A percentile compares a stretch with the other conserved stretches of the same genome.
Evolutionary conservation across 805 yeast genomes (phyloP).

Genomic region (Candida dajiaensis): DNA sequence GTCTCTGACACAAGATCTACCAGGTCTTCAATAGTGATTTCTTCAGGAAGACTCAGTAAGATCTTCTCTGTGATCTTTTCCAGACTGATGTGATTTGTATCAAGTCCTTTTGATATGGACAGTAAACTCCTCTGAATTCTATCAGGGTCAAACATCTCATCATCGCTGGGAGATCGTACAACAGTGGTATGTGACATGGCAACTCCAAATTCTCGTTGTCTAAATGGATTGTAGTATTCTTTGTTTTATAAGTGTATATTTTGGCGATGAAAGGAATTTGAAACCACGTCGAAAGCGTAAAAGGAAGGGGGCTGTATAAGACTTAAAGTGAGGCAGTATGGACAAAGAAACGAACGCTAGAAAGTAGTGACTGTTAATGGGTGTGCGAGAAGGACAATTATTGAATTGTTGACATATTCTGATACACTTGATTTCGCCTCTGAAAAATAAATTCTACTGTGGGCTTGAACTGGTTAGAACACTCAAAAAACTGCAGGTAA

Average conservation of each 20-base stretch:
- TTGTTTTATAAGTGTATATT: no score
- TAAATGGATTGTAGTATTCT: no score
- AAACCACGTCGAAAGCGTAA: no score
- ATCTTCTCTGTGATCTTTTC: constrained; percentile 1
- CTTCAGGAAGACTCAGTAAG: constrained; percentile 59
- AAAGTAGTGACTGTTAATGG: no score
- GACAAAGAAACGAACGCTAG: no score
- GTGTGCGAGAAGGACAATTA: no score
- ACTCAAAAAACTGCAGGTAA: background rate
- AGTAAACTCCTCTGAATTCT: background rate
- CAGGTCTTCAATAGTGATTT: constrained; percentile 83
- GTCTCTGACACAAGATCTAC: constrained; percentile 89
- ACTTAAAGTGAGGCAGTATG: no score
- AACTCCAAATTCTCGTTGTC: no score
- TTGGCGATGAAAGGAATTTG: no score
- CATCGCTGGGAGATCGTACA: background rate
- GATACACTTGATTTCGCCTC: background rate
- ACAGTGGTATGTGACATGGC: constrained; percentile 1
- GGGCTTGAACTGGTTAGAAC: background rate
- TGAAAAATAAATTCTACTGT: background rate
- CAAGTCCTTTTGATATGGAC: background rate
- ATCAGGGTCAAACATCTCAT: background rate
- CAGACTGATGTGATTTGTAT: background rate
- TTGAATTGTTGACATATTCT: no score
- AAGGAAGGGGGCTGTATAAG: no score